Conservation (phyloP, 129 eudicot species). For the Scalesia atractyloides region DNA sequence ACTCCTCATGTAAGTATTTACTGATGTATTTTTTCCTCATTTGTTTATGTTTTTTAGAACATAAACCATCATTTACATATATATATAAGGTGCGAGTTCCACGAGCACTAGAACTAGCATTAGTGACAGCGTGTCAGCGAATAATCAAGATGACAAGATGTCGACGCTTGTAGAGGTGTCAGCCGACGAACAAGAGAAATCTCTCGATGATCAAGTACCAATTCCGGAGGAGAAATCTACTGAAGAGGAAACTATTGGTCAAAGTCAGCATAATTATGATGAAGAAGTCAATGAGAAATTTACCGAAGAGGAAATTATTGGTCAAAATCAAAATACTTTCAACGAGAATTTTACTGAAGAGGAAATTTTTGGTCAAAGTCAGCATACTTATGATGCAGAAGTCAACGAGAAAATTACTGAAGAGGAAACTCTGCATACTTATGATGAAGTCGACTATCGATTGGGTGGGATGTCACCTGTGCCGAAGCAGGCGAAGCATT, state of each 20-base stretch:
- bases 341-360: background rate
- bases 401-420: conserved; percentile 34
- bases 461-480: conserved; percentile 27
- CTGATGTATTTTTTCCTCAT: background rate
- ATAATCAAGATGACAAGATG: conserved; percentile 33
- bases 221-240: conserved; percentile 20
- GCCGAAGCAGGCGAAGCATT: conserved; percentile 38
- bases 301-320: conserved; percentile 21
- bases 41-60: background rate
- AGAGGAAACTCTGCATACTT: conserved; percentile 23
- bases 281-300: conserved; percentile 35
- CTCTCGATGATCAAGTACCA: conserved; percentile 8
- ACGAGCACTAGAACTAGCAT: conserved; percentile 36
- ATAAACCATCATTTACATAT: background rate
- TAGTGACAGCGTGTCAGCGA: conserved; percentile 21
- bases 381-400: background rate
- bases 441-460: conserved; percentile 20
- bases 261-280: conserved; percentile 8
- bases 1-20: conserved; percentile 36
- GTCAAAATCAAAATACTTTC: conserved; percentile 21
- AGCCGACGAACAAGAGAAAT: conserved; percentile 21
- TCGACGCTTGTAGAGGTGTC: conserved; percentile 28
- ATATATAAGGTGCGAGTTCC: conserved; percentile 29
- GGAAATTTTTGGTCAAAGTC: conserved; percentile 27
- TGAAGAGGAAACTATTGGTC: conserved; percentile 23